Evolutionary conservation across 345 rosid species (phyloP).

Genomic region (Syzygium oleosum): DNA sequence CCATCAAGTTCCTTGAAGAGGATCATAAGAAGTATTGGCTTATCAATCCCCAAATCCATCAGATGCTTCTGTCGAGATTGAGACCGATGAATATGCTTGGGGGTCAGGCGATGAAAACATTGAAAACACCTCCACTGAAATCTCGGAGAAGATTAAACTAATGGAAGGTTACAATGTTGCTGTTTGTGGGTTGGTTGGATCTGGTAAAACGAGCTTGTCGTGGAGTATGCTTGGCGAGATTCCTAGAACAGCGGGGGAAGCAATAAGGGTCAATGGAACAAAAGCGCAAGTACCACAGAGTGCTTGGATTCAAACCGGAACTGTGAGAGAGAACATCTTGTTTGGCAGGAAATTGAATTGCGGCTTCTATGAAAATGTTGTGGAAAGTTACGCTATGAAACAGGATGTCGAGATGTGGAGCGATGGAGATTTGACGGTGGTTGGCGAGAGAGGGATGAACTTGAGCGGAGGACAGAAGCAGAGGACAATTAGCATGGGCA

Average conservation of each 20-base stretch:
- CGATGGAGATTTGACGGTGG: slow-evolving; percentile 39
- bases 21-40: slow-evolving; percentile 20
- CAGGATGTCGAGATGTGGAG: slow-evolving; percentile 52
- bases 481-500: slow-evolving; percentile 28
- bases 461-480: slow-evolving; percentile 42
- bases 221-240: slow-evolving; percentile 75
- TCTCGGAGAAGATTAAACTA: slow-evolving; percentile 23
- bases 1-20: slow-evolving; percentile 34
- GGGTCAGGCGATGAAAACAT: slow-evolving; percentile 13
- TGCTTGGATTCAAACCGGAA: slow-evolving; percentile 81
- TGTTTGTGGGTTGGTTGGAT: slow-evolving; percentile 72
- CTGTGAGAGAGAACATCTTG: slow-evolving; percentile 55
- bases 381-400: slow-evolving; percentile 48
- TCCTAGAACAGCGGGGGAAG: slow-evolving; percentile 53
- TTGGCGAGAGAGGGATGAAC: slow-evolving; percentile 80
- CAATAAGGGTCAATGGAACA: slow-evolving; percentile 36
- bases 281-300: slow-evolving; percentile 70
- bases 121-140: slow-evolving; percentile 14
- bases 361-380: slow-evolving; percentile 35
- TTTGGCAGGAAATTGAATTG: slow-evolving; percentile 47
- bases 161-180: slow-evolving; percentile 50
- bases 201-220: slow-evolving; percentile 55
- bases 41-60: slow-evolving; percentile 5
- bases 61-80: slow-evolving; percentile 22
- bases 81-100: slow-evolving; percentile 41